Base-by-base conservation (phyloP, 108 stramenopile genomes). In the Phaeodactylum tricornutum region DNA sequence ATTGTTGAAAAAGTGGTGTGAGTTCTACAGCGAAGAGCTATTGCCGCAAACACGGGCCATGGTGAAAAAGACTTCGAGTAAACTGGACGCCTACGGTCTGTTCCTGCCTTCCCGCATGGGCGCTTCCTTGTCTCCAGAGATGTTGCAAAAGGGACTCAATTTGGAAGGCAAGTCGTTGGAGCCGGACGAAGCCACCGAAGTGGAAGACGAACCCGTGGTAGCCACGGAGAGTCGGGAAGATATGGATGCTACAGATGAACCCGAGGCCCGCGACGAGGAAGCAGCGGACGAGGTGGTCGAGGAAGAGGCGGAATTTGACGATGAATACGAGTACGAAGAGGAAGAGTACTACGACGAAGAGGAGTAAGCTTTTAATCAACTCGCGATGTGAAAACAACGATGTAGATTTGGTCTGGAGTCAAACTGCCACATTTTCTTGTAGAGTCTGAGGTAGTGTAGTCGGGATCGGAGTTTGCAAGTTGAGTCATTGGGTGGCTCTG, bases 81-180 rank as follows among this genome's bases (percentile, higher is more conserved):
- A 77, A 53, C 52, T 92, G 52, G 91, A 92, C 58, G 79, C 76
- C 23, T 86, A 70, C 61, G 86, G 86, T 30, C 61, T 87, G 23
- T 92, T 81, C 62, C 47, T 92, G 57, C 86, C 85, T 17, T 77
- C 77, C 16, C 74, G 91, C 49, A 84, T 88, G 69, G 82, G 86
- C 45, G 73, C 81, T 4, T 73, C 57, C 35, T 60, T 87, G 12
- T 67, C 78, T 36, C 77, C 56, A 34, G 86, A 85, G 22, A 34
- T 86, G 36, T 64, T 87, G 53, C 69, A 86, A 60, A 83, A 69
- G 66, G 86, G 86, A 27, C 46, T 87, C 25, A 77, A 73, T 54
- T 51, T 79, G 24, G 83, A 74, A 2, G 71, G n/a, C n/a, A n/a
- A n/a, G n/a, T n/a, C n/a, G n/a, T 50, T 25, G 4, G 49, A 34